phyloP scores from a whole-genome alignment of 768 basidiomycete genomes.

The Naganishia kalamii region DNA sequence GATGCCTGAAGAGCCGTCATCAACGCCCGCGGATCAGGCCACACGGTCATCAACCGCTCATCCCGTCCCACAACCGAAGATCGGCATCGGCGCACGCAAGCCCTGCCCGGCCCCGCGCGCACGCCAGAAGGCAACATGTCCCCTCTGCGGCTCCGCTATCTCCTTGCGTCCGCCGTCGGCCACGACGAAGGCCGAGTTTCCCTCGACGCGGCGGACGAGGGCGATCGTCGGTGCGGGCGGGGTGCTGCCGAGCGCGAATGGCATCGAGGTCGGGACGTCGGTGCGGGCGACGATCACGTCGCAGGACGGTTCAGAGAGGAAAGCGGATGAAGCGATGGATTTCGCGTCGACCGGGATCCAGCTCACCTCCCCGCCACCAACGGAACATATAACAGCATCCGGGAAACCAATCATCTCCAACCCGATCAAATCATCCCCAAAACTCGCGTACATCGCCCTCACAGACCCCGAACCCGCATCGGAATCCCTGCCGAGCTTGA shows the following conservation, averaged over 20 bases:
- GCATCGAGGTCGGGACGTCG: neutral
- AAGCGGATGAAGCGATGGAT: neutral
- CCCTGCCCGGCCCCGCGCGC: neutral
- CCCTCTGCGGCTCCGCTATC: neutral
- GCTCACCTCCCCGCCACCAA: neutral
- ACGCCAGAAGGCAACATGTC: neutral
- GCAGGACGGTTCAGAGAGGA: neutral
- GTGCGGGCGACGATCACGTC: neutral
- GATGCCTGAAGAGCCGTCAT: neutral
- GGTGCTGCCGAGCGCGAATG: neutral
- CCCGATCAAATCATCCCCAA: constrained; percentile 13
- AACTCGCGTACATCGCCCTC: constrained; percentile 20
- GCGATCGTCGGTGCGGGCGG: neutral
- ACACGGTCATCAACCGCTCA: neutral
- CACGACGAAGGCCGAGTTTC: neutral
- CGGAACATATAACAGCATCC: neutral
- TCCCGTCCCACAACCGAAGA: neutral
- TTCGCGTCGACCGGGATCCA: neutral
- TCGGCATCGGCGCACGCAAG: neutral
- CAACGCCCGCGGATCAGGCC: neutral
- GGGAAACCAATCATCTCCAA: constrained; percentile 13
- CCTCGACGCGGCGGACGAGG: neutral
- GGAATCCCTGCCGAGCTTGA: constrained; percentile 6
- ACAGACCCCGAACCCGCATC: constrained; percentile 18
- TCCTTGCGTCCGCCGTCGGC: neutral